Evolutionary conservation across 805 yeast species (phyloP).

Genomic region (Wilhelminamyces savonicus): DNA sequence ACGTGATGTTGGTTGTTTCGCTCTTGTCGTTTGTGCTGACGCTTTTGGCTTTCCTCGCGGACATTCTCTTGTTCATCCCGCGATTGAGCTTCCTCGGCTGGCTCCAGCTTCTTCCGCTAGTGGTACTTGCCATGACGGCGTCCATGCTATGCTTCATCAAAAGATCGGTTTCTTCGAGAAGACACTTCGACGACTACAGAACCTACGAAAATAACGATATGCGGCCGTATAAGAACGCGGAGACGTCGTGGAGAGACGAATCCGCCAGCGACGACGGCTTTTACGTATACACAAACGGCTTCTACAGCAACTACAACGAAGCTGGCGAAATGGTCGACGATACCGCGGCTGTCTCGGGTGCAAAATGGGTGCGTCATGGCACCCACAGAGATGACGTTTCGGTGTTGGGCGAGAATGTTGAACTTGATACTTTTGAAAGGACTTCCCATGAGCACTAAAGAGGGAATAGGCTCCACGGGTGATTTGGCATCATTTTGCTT

Average conservation of each 20-base stretch:
- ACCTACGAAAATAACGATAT: slow-evolving; percentile 3
- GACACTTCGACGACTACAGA: slow-evolving; percentile 18
- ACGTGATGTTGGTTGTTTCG: slow-evolving; percentile 51
- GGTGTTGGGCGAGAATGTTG: too few species aligned
- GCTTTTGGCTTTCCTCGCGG: slow-evolving; percentile 73
- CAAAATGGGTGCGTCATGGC: slow-evolving; percentile 12
- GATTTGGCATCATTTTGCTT: too few species aligned
- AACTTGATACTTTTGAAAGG: too few species aligned
- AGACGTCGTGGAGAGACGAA: slow-evolving; percentile 12
- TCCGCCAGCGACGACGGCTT: slow-evolving; percentile 38
- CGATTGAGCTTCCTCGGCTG: slow-evolving; percentile 80
- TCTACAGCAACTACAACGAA: slow-evolving; percentile 18
- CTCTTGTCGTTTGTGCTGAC: slow-evolving; percentile 65
- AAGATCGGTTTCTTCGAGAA: slow-evolving; percentile 53
- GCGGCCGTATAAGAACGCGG: slow-evolving; percentile 1
- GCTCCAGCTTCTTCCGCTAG: slow-evolving; percentile 67
- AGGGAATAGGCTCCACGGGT: too few species aligned
- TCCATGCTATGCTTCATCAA: slow-evolving; percentile 67
- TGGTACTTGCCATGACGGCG: slow-evolving; percentile 56
- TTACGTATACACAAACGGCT: slow-evolving; percentile 37
- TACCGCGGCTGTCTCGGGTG: slow-evolving; percentile 6
- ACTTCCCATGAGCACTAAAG: too few species aligned
- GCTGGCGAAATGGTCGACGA: slow-evolving; percentile 1
- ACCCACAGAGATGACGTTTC: too few species aligned
- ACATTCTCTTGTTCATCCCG: slow-evolving; percentile 71